Base-by-base conservation (phyloP, 768 basidiomycete species). In the Rhodotorula sphaerocarpa region DNA sequence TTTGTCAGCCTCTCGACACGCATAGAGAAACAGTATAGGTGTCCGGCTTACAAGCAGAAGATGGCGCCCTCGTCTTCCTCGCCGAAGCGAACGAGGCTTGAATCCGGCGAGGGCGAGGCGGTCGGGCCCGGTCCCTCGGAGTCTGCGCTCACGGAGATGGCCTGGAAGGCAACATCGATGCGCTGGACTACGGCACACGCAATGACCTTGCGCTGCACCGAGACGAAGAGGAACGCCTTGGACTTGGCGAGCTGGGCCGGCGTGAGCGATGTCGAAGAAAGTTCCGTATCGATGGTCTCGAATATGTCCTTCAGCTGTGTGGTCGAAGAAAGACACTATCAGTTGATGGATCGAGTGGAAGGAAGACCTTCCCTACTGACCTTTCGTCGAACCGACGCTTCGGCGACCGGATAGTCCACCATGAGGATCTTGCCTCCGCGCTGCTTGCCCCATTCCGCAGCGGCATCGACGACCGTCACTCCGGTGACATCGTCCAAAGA, bases 31-130 rank as follows among this genome's bases (percentile, higher is more conserved):
- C n/a, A n/a, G n/a, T n/a, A n/a, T n/a, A n/a, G n/a, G n/a, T n/a
- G n/a, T n/a, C 34, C 16, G 1, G 62, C 70, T 28, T 15, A 71
- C 70, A 66, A 67, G 66, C 70, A 71, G 31, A 69, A 69, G 18
- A 71, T 50, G 14, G 68, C 68, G 31, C 66, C 51, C 4, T 61
- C 30, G 41, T n/a, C n/a, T n/a, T 65, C 65, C 31, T 67, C 70
- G 16, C 63, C 70, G 30, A 70, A 70, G 7, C 58, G 33, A 33
- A 70, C 41, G 45, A 67, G 57, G n/a, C n/a, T 1, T 27, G 25
- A 4, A n/a, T 42, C 9, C 25, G 36, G 16, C 36, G 10, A 16
- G 36, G 36, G 36, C 36, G 10, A 39, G 36, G 36, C 16, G 16
- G 36, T n/a, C n/a, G n/a, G n/a, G n/a, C n/a, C n/a, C n/a, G n/a